phyloP scores from a whole-genome alignment of 768 basidiomycete genomes.

The Hericium coralloides region DNA sequence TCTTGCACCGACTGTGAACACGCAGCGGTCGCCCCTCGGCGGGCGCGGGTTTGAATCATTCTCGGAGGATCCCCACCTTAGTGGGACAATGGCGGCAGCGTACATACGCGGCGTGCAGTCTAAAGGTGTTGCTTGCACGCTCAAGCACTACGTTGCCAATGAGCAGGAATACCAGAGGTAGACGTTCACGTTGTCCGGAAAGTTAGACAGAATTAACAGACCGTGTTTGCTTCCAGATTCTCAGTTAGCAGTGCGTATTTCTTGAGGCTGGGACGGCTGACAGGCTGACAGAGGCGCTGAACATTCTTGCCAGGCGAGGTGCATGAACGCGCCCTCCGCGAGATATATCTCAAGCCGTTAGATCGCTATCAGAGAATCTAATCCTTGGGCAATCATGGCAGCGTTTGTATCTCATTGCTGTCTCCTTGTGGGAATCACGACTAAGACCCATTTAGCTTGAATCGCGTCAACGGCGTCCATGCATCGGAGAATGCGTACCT shows the following conservation, averaged over 20 bases:
- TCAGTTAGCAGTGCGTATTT: slow-evolving; percentile 33
- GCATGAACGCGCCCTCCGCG: slow-evolving; percentile 48
- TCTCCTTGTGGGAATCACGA: neutral
- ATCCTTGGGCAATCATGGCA: slow-evolving; percentile 58
- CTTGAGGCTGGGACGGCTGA: too few relatives aligned
- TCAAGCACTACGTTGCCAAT: slow-evolving; percentile 59
- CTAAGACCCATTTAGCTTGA: slow-evolving; percentile 32
- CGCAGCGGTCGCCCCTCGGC: slow-evolving; percentile 47
- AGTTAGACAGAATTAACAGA: neutral
- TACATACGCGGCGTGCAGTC: slow-evolving; percentile 58
- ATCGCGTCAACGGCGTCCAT: slow-evolving; percentile 52
- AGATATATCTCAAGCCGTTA: slow-evolving; percentile 60
- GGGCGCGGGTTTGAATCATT: slow-evolving; percentile 55
- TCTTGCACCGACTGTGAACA: slow-evolving; percentile 57
- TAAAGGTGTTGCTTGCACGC: slow-evolving; percentile 47
- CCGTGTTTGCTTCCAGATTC: slow-evolving; percentile 24
- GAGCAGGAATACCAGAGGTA: slow-evolving; percentile 41
- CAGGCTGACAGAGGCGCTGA: neutral
- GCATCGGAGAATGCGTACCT: slow-evolving; percentile 44
- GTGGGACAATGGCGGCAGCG: slow-evolving; percentile 45
- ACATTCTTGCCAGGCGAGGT: slow-evolving; percentile 28
- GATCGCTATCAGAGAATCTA: slow-evolving; percentile 44
- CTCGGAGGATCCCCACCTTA: slow-evolving; percentile 51
- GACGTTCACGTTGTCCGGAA: neutral
- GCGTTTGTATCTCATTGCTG: slow-evolving; percentile 27